Base-by-base conservation (phyloP, 2,329 filamentous ascomycete genomes). In the Cadophora luteo-olivacea region DNA sequence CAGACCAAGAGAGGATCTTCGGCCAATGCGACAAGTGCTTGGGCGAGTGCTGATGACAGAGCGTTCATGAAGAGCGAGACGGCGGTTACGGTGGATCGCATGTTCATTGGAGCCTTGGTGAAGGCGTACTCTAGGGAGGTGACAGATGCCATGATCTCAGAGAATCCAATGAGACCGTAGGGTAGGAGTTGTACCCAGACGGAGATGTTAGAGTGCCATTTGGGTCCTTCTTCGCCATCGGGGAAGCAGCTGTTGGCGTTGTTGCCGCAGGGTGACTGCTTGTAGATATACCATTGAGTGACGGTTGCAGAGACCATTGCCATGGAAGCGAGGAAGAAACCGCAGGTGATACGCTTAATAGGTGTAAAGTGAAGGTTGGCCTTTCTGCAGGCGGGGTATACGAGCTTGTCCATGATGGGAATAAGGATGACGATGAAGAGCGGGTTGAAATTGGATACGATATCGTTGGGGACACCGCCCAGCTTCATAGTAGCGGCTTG, bases 71-170 rank as follows among this genome's bases (percentile, higher is more conserved):
- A 82, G 9, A 89, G 79, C 73, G 83, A 86, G 68, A 89, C 80
- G 0, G 86, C 83, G 74, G 86, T 82, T 33, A 89, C 84, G 16
- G 86, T 87, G 0, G 86, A 87, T 77, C 89, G 87, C 89, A 92
- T 91, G 77, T 84, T 87, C 52, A 85, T 85, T 1, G 90, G 90
- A 0, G 91, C 90, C 79, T 92, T 92, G 75, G 89, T 91, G 79
- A 89, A 92, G 22, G 89, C 90, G 72, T 92, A 92, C 77, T 93
- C 91, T 12, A 91, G 84, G 69, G 87, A 87, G 0, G 90, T 91
- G 69, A 92, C 88, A 12, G 87, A 89, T 58, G 87, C 86, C 74
- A 90, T 86, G 67, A 90, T 88, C 77, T 90, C 87, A 0, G 86
- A 82, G 16, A 87, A 78, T 24, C 84, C 87, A 33, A 88, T 86